Conservation (phyloP, 2,329 filamentous ascomycete species). For the Erysiphe pulchra region DNA sequence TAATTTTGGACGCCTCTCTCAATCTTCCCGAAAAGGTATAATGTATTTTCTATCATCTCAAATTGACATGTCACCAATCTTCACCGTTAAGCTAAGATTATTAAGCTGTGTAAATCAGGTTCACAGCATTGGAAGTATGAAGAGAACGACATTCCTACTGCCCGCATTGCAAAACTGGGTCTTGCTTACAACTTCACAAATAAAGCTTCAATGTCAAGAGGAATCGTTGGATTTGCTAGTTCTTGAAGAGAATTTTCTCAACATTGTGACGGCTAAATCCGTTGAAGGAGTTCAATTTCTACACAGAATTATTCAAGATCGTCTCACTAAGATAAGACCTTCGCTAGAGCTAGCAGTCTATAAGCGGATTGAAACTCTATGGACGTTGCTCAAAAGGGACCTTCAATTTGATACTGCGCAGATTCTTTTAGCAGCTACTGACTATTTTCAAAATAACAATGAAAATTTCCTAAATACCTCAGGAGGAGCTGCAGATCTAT, state of each 20-base stretch:
- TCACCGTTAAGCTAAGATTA: conserved; percentile 42
- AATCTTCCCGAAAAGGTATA: conserved; percentile 36
- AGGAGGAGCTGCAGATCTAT: conserved; percentile 41
- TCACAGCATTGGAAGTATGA: conserved; percentile 41
- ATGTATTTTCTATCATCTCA: conserved; percentile 53
- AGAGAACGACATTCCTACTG: conserved; percentile 51
- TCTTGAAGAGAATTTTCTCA: conserved; percentile 25
- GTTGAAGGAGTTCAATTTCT: conserved; percentile 29
- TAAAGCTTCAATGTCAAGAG: conserved; percentile 20
- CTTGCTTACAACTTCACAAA: conserved; percentile 23
- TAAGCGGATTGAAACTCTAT: conserved; percentile 41
- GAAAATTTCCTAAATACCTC: conserved; percentile 15
- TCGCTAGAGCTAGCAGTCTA: conserved; percentile 39
- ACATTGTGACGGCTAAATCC: conserved; percentile 27
- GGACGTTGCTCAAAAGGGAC: conserved; percentile 43
- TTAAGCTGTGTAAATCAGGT: conserved; percentile 47
- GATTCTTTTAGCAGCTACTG: conserved; percentile 34
- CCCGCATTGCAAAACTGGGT: conserved; percentile 49
- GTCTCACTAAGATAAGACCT: conserved; percentile 19
- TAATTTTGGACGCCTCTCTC: conserved; percentile 20
- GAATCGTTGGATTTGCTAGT: conserved; percentile 22
- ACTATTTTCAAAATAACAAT: conserved; percentile 15
- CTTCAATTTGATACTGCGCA: conserved; percentile 32
- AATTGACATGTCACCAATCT: conserved; percentile 37
- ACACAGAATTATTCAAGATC: conserved; percentile 21